A percentile compares a stretch with the other conserved stretches of the same genome.
Conservation (phyloP, 768 basidiomycete genomes). For the Auricularia auricula-judae region DNA sequence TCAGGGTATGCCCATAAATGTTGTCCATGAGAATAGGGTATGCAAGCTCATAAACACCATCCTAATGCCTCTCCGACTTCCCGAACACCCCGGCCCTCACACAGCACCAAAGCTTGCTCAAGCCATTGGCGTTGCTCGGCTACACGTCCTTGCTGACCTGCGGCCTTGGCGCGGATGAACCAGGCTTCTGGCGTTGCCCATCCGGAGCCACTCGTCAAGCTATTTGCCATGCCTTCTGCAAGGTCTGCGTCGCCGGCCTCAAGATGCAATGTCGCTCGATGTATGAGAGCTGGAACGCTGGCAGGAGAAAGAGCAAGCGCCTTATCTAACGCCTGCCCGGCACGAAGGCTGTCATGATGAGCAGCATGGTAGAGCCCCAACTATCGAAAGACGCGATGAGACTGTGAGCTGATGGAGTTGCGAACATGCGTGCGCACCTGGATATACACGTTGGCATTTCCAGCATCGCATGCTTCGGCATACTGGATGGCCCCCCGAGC, state of each 20-base stretch:
- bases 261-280: slow-evolving; percentile 70
- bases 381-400: slow-evolving; percentile 23
- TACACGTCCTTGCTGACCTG: slow-evolving; percentile 60
- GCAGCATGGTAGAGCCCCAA: slow-evolving; percentile 65
- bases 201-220: slow-evolving; percentile 65
- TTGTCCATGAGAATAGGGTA: background rate
- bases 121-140: slow-evolving; percentile 69
- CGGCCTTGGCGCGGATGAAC: slow-evolving; percentile 81
- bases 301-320: slow-evolving; percentile 80
- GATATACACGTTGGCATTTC: slow-evolving; percentile 86
- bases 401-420: background rate
- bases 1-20: background rate
- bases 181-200: slow-evolving; percentile 95
- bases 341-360: slow-evolving; percentile 36
- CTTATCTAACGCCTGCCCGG: slow-evolving; percentile 72
- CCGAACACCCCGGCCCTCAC: slow-evolving; percentile 52
- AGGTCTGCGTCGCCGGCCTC: slow-evolving; percentile 53
- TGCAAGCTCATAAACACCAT: slow-evolving; percentile 39
- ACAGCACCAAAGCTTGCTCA: slow-evolving; percentile 50
- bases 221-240: slow-evolving; percentile 68
- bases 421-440: slow-evolving; percentile 45
- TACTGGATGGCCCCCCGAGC: slow-evolving; percentile 87
- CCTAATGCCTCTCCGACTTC: slow-evolving; percentile 54
- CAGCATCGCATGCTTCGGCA: slow-evolving; percentile 80
- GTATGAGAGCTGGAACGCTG: slow-evolving; percentile 65